These are phyloP conservation scores for Vitis hybrid DNA, from an alignment of 177 flowering plant species.

Conservation along the genomic window DNA sequence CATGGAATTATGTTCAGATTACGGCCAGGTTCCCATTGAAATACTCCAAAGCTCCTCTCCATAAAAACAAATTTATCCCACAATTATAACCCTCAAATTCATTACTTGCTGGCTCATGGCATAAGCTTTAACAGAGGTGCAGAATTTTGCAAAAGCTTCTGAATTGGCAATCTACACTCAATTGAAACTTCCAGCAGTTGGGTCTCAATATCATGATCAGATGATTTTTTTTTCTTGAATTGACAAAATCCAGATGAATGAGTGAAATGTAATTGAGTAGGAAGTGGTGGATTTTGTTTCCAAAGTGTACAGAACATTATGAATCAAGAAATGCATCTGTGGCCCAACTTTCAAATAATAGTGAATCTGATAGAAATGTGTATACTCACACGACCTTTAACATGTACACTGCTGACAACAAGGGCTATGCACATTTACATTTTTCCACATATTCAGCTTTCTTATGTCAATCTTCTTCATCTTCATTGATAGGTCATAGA, in stretches of 20 bases:
- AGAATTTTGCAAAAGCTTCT: too few relatives aligned
- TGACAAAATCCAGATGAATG: not conserved
- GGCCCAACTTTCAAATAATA: not conserved
- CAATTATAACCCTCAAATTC: too few relatives aligned
- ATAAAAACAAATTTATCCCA: not conserved
- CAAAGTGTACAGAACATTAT: constrained; percentile 3
- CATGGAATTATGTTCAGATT: constrained; percentile 37
- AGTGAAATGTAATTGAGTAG: not conserved
- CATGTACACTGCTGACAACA: too few relatives aligned
- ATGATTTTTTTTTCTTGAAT: not conserved
- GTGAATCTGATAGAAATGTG: not conserved
- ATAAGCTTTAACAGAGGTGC: too few relatives aligned
- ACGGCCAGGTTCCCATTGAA: constrained; percentile 35
- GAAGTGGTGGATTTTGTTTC: not conserved
- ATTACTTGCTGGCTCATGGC: not conserved
- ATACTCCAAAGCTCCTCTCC: not conserved
- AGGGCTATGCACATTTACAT: too few relatives aligned
- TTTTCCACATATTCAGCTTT: too few relatives aligned
- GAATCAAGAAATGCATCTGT: not conserved
- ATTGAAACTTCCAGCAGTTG: too few relatives aligned
- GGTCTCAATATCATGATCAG: too few relatives aligned
- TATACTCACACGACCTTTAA: too few relatives aligned
- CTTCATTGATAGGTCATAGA: too few relatives aligned
- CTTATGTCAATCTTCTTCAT: too few relatives aligned
- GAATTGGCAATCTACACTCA: too few relatives aligned